phyloP scores from a whole-genome alignment of 2,329 filamentous ascomycete species.

The Aspergillus brasiliensis region DNA sequence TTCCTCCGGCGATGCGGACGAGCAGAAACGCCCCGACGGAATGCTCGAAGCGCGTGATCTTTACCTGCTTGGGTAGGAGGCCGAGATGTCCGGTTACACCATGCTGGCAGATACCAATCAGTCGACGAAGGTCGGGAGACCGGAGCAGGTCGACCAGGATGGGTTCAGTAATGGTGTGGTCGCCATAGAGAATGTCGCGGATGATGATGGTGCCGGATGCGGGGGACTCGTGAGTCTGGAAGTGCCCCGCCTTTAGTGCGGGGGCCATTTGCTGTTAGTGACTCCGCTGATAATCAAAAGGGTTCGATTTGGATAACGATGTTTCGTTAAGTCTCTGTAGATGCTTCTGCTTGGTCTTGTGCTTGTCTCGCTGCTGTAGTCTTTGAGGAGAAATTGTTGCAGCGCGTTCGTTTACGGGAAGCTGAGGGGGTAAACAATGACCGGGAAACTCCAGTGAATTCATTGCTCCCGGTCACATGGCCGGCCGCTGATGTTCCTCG shows the following conservation, averaged over 20 bases:
- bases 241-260: constrained; percentile 10
- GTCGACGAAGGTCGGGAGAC: constrained; percentile 34
- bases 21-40: constrained; percentile 45
- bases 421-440: neutral
- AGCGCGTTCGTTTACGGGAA: neutral
- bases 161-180: constrained; percentile 36
- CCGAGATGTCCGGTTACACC: constrained; percentile 41
- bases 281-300: neutral
- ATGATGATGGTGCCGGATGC: constrained; percentile 26
- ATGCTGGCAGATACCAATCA: constrained; percentile 41
- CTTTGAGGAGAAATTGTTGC: neutral
- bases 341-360: neutral
- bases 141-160: constrained; percentile 41
- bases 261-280: neutral
- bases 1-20: constrained; percentile 39
- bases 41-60: constrained; percentile 44
- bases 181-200: constrained; percentile 41
- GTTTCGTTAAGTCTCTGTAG: neutral
- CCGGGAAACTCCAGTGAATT: neutral
- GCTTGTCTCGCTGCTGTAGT: neutral
- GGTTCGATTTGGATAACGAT: neutral
- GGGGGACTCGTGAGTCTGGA: constrained; percentile 23
- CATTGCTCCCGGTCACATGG: neutral
- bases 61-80: constrained; percentile 30
- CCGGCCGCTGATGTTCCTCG: neutral